Evolutionary conservation across 805 yeast genomes (phyloP).

Genomic region (Cyberlindnera americana): DNA sequence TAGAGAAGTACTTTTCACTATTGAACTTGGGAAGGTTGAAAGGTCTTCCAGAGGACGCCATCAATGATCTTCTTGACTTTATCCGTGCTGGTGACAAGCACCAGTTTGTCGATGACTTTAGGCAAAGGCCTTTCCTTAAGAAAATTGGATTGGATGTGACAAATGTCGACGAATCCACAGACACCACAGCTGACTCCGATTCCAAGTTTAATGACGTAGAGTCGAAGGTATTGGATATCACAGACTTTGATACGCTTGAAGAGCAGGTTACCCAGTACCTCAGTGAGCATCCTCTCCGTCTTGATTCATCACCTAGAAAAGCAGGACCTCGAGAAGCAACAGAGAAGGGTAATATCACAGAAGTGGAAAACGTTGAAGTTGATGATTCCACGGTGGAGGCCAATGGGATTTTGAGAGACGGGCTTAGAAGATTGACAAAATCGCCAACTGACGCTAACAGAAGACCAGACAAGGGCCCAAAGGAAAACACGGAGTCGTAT

Average conservation of each 20-base stretch:
- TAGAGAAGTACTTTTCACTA: conserved; percentile 11
- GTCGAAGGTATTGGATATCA: conserved; percentile 1
- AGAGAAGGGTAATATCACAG: neutral
- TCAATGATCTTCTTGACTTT: conserved; percentile 11
- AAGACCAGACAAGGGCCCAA: neutral
- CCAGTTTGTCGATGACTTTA: conserved; percentile 14
- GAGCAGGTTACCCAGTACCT: conserved; percentile 6
- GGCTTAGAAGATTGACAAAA: conserved; percentile 3
- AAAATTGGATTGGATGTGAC: conserved; percentile 14
- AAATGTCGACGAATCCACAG: too few relatives aligned
- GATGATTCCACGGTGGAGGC: conserved; percentile 1
- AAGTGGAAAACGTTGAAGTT: neutral
- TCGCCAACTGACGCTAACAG: neutral
- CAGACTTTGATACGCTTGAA: conserved; percentile 8
- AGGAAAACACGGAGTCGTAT: too few relatives aligned
- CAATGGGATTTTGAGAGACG: conserved; percentile 3
- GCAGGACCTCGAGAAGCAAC: too few relatives aligned
- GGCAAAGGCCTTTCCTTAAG: conserved; percentile 13
- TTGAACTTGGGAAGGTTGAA: conserved; percentile 12
- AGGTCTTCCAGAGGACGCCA: conserved; percentile 12
- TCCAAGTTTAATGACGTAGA: too few relatives aligned
- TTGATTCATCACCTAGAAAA: too few relatives aligned
- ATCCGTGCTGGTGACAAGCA: conserved; percentile 14
- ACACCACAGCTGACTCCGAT: too few relatives aligned
- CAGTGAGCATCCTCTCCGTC: conserved; percentile 4